phyloP scores from a whole-genome alignment of 2,329 filamentous ascomycete species.

The Mollisiaceae sp. region DNA sequence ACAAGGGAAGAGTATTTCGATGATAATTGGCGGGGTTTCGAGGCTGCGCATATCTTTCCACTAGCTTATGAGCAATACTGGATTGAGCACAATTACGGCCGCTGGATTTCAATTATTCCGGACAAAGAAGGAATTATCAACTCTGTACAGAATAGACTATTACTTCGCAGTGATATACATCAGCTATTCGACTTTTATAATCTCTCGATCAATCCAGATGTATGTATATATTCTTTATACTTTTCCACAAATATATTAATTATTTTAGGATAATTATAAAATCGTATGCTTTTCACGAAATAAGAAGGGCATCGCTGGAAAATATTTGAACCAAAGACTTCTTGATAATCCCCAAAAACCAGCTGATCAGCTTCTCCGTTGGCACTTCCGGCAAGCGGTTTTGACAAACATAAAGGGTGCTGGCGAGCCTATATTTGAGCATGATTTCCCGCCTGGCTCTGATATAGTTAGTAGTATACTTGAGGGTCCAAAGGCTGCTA shows the following conservation, averaged over 20 bases:
- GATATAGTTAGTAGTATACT: conserved; percentile 41
- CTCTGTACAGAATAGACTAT: conserved; percentile 40
- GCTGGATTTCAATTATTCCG: conserved; percentile 17
- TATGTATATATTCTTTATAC: conserved; percentile 12
- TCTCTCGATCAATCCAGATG: conserved; percentile 21
- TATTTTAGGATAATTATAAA: conserved; percentile 19
- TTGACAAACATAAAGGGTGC: conserved; percentile 38
- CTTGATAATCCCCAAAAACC: conserved; percentile 17
- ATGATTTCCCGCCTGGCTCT: conserved; percentile 36
- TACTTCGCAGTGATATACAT: conserved; percentile 19
- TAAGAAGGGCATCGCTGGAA: conserved; percentile 9
- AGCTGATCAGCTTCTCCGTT: conserved; percentile 33
- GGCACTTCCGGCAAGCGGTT: conserved; percentile 40
- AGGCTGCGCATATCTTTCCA: conserved; percentile 41
- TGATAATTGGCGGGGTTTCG: conserved; percentile 35
- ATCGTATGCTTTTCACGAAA: conserved; percentile 12
- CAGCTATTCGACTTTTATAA: conserved; percentile 10
- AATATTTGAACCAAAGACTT: conserved; percentile 13
- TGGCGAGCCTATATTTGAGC: conserved; percentile 38
- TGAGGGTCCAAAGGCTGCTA: conserved; percentile 57
- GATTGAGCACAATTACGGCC: conserved; percentile 28
- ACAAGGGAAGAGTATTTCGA: conserved; percentile 18
- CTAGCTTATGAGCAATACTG: conserved; percentile 36
- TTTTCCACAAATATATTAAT: neutral
- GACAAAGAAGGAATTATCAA: conserved; percentile 32